phyloP scores from a whole-genome alignment of 108 stramenopile species.

The Hondaea fermentalgiana region DNA sequence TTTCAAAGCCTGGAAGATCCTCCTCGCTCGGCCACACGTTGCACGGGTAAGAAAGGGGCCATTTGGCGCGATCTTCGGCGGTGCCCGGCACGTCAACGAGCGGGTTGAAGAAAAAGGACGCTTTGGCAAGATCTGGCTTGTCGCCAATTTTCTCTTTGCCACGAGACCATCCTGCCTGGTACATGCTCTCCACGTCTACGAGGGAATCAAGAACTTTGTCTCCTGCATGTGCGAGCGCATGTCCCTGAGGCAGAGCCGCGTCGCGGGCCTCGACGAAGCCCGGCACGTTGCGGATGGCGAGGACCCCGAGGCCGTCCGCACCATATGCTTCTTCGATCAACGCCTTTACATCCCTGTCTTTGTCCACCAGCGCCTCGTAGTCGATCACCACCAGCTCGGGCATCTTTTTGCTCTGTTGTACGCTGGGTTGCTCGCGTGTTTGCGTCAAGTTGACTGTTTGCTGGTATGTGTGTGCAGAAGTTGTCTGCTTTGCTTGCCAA shows the following conservation, averaged over 20 bases:
- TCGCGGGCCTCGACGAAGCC: constrained; percentile 60
- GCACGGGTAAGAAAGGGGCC: constrained; percentile 69
- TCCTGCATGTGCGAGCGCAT: constrained; percentile 62
- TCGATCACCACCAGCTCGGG: not conserved
- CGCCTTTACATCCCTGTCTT: not conserved
- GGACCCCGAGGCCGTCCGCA: constrained; percentile 49
- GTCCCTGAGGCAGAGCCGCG: constrained; percentile 58
- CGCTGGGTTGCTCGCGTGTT: too few species aligned
- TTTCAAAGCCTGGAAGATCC: constrained; percentile 42
- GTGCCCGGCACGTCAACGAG: constrained; percentile 66
- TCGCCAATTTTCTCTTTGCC: constrained; percentile 81
- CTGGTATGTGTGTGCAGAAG: too few species aligned
- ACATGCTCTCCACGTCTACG: constrained; percentile 59
- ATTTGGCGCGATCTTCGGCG: constrained; percentile 56
- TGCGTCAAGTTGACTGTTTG: too few species aligned
- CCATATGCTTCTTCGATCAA: not conserved
- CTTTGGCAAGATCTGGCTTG: constrained; percentile 73
- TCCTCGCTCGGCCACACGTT: constrained; percentile 70
- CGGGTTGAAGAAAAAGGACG: constrained; percentile 71
- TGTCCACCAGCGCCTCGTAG: not conserved
- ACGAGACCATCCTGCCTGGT: constrained; percentile 79
- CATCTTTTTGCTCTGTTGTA: not conserved
- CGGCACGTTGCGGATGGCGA: constrained; percentile 71
- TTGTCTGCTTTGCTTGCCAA: too few species aligned
- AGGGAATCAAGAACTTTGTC: constrained; percentile 49